Conservation (phyloP, 305 asterid species). For the Coffea humblotiana region DNA sequence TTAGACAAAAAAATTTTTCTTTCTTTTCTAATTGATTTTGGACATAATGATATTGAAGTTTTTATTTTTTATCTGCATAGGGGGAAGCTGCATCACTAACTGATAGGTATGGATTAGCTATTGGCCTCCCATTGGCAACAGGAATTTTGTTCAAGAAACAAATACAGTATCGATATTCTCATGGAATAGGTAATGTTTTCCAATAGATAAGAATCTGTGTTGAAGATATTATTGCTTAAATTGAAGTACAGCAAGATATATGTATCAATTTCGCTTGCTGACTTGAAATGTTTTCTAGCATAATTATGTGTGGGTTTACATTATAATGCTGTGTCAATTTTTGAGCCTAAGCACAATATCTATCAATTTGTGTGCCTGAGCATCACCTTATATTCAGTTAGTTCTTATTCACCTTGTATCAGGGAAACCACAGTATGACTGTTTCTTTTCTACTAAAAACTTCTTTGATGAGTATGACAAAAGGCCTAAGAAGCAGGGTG, state of each 20-base stretch:
- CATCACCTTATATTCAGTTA: background rate
- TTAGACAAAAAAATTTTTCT: background rate
- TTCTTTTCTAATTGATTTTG: background rate
- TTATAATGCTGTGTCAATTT: background rate
- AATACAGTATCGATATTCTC: slow-evolving; percentile 70
- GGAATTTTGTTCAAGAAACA: slow-evolving; percentile 67
- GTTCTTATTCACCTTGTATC: background rate
- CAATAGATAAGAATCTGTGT: background rate
- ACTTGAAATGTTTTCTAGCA: background rate
- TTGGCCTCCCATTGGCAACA: slow-evolving; percentile 76
- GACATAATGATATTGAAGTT: slow-evolving; percentile 5
- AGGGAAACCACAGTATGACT: background rate
- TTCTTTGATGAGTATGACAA: background rate
- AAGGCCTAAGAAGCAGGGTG: background rate
- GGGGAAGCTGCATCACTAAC: slow-evolving; percentile 86
- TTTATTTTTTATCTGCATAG: slow-evolving; percentile 42
- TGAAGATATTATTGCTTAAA: background rate
- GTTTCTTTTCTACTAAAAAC: background rate
- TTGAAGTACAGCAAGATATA: background rate
- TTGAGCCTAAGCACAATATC: background rate
- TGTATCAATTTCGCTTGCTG: background rate
- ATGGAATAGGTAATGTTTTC: slow-evolving; percentile 63
- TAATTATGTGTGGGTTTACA: background rate
- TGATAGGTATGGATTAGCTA: slow-evolving; percentile 69
- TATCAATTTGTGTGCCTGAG: background rate